phyloP scores from a whole-genome alignment of 495 filamentous ascomycete species.

The Articulospora tetracladia region DNA sequence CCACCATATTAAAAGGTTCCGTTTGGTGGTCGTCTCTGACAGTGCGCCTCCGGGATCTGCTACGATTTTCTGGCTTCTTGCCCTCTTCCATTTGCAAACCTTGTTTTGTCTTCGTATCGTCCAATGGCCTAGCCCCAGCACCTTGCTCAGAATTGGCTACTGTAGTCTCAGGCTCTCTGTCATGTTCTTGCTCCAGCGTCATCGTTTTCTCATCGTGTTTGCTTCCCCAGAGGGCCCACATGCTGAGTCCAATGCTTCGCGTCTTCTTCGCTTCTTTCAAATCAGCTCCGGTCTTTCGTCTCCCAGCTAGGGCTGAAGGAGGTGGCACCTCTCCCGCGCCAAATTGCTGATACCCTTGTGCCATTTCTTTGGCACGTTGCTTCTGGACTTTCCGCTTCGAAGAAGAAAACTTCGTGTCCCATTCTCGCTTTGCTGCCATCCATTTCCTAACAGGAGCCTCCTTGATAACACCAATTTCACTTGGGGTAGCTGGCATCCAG shows the following conservation, averaged over 20 bases:
- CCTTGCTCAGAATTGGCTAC: slow-evolving; percentile 29
- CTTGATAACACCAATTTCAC: slow-evolving; percentile 75
- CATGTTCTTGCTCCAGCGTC: slow-evolving; percentile 40
- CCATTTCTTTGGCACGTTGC: slow-evolving; percentile 65
- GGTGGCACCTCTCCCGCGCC: slow-evolving; percentile 72
- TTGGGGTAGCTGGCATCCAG: slow-evolving; percentile 56
- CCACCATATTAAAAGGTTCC: slow-evolving; percentile 13
- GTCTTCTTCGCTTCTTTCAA: slow-evolving; percentile 51
- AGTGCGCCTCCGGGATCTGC: slow-evolving; percentile 32
- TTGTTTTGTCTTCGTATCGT: slow-evolving; percentile 31
- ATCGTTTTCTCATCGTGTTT: slow-evolving; percentile 80
- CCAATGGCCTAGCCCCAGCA: slow-evolving; percentile 29
- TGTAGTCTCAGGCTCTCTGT: slow-evolving; percentile 22
- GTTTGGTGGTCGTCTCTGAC: slow-evolving; percentile 41
- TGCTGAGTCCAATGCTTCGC: slow-evolving; percentile 68
- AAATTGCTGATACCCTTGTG: slow-evolving; percentile 63
- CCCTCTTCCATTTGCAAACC: slow-evolving; percentile 27
- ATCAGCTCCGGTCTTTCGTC: slow-evolving; percentile 42
- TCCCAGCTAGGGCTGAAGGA: slow-evolving; percentile 74
- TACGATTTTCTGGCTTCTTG: slow-evolving; percentile 20
- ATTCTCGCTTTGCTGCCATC: slow-evolving; percentile 65
- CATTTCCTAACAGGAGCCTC: slow-evolving; percentile 76
- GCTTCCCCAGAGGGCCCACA: slow-evolving; percentile 84
- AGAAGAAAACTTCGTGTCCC: slow-evolving; percentile 65
- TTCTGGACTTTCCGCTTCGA: slow-evolving; percentile 65